phyloP scores from a whole-genome alignment of 225 moss, liverwort and hornwort species.

The Polytrichum formosum region DNA sequence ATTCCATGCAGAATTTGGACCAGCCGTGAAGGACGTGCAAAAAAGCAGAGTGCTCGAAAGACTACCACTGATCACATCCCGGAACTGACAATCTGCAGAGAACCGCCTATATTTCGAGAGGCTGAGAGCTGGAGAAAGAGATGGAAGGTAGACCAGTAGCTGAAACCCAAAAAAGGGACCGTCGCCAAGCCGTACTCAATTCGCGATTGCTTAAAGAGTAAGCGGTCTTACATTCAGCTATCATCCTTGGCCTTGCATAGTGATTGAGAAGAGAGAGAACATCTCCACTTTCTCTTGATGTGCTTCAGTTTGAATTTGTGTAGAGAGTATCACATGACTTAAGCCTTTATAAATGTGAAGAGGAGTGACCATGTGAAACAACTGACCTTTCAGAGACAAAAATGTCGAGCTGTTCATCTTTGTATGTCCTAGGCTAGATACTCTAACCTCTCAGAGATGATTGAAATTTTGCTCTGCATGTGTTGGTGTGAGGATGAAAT shows the following conservation, averaged over 20 bases:
- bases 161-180: constrained; percentile 53
- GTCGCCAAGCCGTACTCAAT: constrained; percentile 78
- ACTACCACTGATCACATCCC: no score
- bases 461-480: no score
- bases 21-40: constrained; percentile 1
- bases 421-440: not conserved
- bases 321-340: not conserved
- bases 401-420: not conserved
- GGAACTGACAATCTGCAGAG: no score
- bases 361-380: not conserved
- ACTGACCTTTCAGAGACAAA: not conserved
- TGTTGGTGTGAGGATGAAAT: no score
- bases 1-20: constrained; percentile 1
- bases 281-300: not conserved
- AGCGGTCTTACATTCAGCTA: constrained; percentile 5
- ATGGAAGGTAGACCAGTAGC: constrained; percentile 44
- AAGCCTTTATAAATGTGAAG: not conserved
- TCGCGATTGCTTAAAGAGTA: constrained; percentile 82
- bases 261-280: not conserved
- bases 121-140: constrained; percentile 2
- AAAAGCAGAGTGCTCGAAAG: no score
- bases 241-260: not conserved
- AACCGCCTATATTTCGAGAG: no score
- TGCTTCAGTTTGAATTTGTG: not conserved
- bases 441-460: no score